Evolutionary conservation across 2,329 filamentous ascomycete species (phyloP), one percentile per base, ranked within the genome.

Genomic region (Metarhizium brunneum): DNA sequence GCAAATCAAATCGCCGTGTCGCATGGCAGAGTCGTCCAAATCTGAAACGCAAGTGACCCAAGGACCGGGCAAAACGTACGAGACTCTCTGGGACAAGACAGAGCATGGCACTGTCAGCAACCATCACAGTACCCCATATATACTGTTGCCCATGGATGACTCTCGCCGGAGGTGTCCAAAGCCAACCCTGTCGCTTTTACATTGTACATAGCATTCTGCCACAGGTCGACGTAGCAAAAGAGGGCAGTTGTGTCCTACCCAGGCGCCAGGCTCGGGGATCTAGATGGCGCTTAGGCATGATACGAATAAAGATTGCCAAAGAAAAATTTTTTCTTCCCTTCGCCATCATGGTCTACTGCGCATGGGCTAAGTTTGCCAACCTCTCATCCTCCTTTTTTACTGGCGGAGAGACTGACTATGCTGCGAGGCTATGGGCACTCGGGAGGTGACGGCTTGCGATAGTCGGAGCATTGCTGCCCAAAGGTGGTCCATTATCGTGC

Each of bases 401-500:
- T 25, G 25, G 25, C 25, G 25, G 25, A 25, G 25, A 25, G 25
- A 25, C 25, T 25, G 25, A 25, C 25, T 42, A 16, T 52, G 36
- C 50, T 30, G 38, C 35, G 30, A 52, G 32, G 42, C 30, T n/a
- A 25, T 18, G 36, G 20, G 10, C 16, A 40, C 30, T 14, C 45
- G 18, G 10, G 6, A 40, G 16, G 52, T 54, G 32, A 30, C 45
- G 20, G 50, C 54, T 25, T 14, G 45, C 47, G 13, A 47, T 20
- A 32, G 43, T 50, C 10, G 50, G 53, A 55, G 60, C 60, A 61
- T 60, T 61, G 60, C 52, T 61, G 60, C 60, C 58, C 58, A 58
- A 61, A 43, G 16, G 25, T 45, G 54, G 50, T 38, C 47, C 52
- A 32, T 10, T 18, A 38, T 32, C 43, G 32, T 49, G 47, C 40